Percentiles rank a stretch among this genome's conserved stretches.
These are phyloP conservation scores for Salvia hispanica DNA, from an alignment of 257 asterid species.

Conservation along the genomic window DNA sequence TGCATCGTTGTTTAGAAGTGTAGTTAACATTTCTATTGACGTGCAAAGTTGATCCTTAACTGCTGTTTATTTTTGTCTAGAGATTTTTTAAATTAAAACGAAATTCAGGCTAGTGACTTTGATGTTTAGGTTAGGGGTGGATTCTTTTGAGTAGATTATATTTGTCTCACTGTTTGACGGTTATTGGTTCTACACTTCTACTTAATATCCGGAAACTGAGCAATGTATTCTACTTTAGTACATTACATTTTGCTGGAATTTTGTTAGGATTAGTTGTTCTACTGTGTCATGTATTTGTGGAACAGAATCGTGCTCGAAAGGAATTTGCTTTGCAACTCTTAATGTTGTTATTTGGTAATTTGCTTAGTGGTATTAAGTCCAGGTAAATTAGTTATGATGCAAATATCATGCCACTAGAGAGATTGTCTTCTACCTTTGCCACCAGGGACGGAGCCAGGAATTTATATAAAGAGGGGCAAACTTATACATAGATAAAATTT, in stretches of 20 bases:
- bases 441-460: too few relatives aligned
- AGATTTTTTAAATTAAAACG: not conserved
- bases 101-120: not conserved
- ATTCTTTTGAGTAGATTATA: conserved; percentile 7
- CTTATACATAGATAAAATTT: too few relatives aligned
- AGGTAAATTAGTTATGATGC: conserved; percentile 11
- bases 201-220: not conserved
- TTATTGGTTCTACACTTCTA: not conserved
- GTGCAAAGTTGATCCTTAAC: conserved; percentile 12
- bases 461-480: too few relatives aligned
- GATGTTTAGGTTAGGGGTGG: not conserved
- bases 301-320: conserved; percentile 5
- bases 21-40: conserved; percentile 6
- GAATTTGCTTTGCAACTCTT: conserved; percentile 13
- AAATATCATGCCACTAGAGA: conserved; percentile 18
- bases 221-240: not conserved
- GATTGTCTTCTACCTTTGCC: conserved; percentile 8
- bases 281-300: conserved; percentile 2
- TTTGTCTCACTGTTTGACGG: conserved; percentile 9
- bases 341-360: not conserved
- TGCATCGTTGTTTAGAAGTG: conserved; percentile 23
- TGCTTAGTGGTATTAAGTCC: conserved; percentile 3
- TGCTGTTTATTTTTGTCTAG: conserved; percentile 18
- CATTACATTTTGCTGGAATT: not conserved
- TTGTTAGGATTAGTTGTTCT: not conserved